These are phyloP conservation scores for Gautieria morchelliformis DNA, from an alignment of 768 basidiomycete species.

Conservation along the genomic window DNA sequence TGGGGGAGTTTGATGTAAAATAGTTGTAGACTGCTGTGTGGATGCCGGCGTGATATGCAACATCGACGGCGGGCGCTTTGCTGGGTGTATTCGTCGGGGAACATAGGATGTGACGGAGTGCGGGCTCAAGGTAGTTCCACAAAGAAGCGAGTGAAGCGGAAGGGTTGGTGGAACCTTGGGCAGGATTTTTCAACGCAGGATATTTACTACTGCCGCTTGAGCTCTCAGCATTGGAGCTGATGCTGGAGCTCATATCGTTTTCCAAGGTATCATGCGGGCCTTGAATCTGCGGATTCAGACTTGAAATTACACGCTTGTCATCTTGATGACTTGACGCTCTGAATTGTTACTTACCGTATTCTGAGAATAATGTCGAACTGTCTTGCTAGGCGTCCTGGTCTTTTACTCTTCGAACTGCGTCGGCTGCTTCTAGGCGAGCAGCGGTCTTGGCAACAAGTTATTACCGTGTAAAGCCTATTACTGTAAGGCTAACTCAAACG, in stretches of 20 bases:
- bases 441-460: no score
- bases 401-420: no score
- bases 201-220: neutral
- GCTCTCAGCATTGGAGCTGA: neutral
- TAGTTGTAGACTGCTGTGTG: constrained; percentile 82
- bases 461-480: no score
- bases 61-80: constrained; percentile 64
- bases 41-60: constrained; percentile 64
- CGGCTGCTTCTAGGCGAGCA: no score
- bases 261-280: neutral
- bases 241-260: neutral
- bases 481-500: no score
- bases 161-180: constrained; percentile 62
- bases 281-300: neutral
- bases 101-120: constrained; percentile 67
- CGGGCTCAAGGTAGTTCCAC: constrained; percentile 69
- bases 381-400: no score
- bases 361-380: no score
- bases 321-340: no score
- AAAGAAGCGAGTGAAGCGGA: constrained; percentile 60
- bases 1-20: constrained; percentile 28
- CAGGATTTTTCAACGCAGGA: constrained; percentile 27
- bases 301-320: no score
- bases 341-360: no score
- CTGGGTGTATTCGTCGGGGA: constrained; percentile 43